A percentile compares a stretch with the other conserved stretches of the same genome.
Conservation (phyloP, 768 basidiomycete genomes). For the Tylopilus sp. region DNA sequence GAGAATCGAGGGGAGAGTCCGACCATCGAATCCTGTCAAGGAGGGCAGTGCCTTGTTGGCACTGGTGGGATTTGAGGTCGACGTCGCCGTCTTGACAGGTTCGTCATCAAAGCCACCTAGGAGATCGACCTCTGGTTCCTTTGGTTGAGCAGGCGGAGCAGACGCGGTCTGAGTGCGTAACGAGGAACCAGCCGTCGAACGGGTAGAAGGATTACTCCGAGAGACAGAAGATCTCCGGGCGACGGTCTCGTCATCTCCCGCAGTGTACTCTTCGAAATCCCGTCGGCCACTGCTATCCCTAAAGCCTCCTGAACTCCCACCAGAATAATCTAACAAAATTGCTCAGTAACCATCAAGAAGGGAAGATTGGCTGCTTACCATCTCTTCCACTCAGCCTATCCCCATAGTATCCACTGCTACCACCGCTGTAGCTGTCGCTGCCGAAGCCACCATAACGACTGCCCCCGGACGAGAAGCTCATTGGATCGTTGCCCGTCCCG, state of each 20-base stretch:
- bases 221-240: conserved; percentile 38
- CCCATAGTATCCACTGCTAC: conserved; percentile 41
- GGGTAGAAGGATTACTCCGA: conserved; percentile 27
- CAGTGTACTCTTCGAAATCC: conserved; percentile 92
- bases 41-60: conserved; percentile 32
- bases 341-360: conserved; percentile 1
- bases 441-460: conserved; percentile 72
- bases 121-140: conserved; percentile 62
- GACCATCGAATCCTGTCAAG: conserved; percentile 29
- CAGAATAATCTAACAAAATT: conserved; percentile 34
- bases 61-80: conserved; percentile 9
- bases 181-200: conserved; percentile 38
- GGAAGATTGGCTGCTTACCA: conserved; percentile 30
- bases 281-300: conserved; percentile 53
- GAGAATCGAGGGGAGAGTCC: neutral
- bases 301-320: conserved; percentile 53
- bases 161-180: conserved; percentile 32
- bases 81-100: conserved; percentile 29
- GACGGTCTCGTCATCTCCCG: conserved; percentile 82
- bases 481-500: conserved; percentile 81
- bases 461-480: conserved; percentile 57
- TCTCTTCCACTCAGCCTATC: conserved; percentile 39
- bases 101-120: conserved; percentile 74
- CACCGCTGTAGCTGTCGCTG: conserved; percentile 42
- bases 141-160: conserved; percentile 35